phyloP scores from a whole-genome alignment of 1,284 basidiomycete species.

The Neotropicomus parvogracilis region DNA sequence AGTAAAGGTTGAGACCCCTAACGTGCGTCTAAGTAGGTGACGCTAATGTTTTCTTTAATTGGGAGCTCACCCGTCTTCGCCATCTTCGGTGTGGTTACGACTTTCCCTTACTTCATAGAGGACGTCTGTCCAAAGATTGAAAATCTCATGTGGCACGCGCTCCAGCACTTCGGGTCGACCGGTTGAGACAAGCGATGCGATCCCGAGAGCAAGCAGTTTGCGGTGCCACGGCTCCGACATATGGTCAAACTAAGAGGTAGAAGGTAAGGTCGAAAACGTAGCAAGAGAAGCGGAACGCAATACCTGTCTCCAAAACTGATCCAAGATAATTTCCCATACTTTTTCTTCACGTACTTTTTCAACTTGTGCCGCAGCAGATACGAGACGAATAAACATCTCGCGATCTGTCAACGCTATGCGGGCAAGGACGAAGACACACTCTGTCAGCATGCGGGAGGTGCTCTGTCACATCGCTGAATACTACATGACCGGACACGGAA shows the following conservation, averaged over 20 bases:
- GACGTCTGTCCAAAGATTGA: conserved; percentile 89
- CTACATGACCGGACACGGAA: conserved; percentile 4
- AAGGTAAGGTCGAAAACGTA: background rate
- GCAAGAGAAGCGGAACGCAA: conserved; percentile 14
- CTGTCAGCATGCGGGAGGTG: conserved; percentile 53
- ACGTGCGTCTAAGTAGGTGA: background rate
- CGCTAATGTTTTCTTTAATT: background rate
- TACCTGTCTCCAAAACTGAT: conserved; percentile 79
- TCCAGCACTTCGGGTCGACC: conserved; percentile 66
- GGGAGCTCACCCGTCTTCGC: conserved; percentile 34
- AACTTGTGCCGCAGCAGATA: conserved; percentile 53
- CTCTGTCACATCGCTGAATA: conserved; percentile 37
- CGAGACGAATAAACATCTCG: conserved; percentile 62
- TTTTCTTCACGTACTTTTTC: conserved; percentile 48
- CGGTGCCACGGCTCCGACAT: conserved; percentile 76
- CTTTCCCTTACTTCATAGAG: conserved; percentile 83
- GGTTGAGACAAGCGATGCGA: conserved; percentile 68
- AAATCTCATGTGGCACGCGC: conserved; percentile 68
- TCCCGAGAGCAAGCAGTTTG: conserved; percentile 71
- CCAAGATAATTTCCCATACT: conserved; percentile 62
- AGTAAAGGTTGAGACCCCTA: conserved; percentile 50
- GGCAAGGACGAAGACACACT: conserved; percentile 66
- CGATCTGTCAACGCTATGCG: conserved; percentile 63
- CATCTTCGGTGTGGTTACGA: conserved; percentile 37
- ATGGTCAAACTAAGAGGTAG: conserved; percentile 66